These are phyloP conservation scores for Cutaneotrichosporon dermatis DNA, from an alignment of 1,284 basidiomycete species.

Conservation along the genomic window DNA sequence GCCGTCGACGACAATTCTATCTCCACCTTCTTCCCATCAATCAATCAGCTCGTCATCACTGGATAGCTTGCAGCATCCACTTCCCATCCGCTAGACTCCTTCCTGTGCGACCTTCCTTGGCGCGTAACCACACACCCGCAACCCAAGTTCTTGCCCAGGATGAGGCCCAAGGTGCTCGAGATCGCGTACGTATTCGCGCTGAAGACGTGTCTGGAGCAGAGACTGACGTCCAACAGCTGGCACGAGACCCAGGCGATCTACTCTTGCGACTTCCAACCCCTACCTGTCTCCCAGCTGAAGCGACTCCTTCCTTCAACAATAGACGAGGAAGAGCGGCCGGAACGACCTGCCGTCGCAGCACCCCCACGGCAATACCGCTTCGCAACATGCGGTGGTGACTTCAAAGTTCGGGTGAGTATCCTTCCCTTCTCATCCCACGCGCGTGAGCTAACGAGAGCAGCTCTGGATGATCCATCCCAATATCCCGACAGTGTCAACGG, in stretches of 20 bases:
- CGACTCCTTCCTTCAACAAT: constrained; percentile 43
- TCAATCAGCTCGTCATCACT: too few species aligned
- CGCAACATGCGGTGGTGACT: constrained; percentile 94
- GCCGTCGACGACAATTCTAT: too few species aligned
- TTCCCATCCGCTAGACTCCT: too few species aligned
- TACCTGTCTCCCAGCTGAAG: constrained; percentile 50
- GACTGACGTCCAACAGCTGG: constrained; percentile 54
- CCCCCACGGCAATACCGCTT: constrained; percentile 67
- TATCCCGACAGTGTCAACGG: constrained; percentile 58
- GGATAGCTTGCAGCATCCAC: too few species aligned
- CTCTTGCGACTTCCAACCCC: constrained; percentile 86
- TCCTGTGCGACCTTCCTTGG: background rate
- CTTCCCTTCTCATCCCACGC: background rate
- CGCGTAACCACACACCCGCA: background rate
- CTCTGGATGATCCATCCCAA: constrained; percentile 93
- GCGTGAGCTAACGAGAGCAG: constrained; percentile 49
- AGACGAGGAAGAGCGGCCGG: constrained; percentile 29
- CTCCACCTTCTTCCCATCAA: too few species aligned
- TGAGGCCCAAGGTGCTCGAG: constrained; percentile 49
- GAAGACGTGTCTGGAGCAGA: background rate
- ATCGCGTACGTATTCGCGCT: constrained; percentile 39
- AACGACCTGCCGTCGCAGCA: constrained; percentile 23
- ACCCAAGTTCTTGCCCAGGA: constrained; percentile 11
- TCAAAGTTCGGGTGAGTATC: constrained; percentile 80
- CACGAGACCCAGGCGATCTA: constrained; percentile 89